Evolutionary conservation across 768 basidiomycete species (phyloP), one percentile per base, ranked within the genome.

Genomic region (Boletellus ananas): DNA sequence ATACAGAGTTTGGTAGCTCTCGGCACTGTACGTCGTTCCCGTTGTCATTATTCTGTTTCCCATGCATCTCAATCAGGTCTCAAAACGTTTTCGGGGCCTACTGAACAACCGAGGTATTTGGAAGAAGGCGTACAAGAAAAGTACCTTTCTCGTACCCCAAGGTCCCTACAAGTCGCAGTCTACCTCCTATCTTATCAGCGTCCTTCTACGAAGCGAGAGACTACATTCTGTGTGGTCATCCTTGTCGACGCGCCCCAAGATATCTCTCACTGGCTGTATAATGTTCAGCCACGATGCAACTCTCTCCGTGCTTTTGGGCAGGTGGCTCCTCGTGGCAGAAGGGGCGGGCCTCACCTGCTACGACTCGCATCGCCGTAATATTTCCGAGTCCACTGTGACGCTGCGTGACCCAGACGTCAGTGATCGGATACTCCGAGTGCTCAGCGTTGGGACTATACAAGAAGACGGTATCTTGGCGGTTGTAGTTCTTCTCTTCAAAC

Each of bases 81-180:
- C 47, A 34, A 49, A 48, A 23, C n/a, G 33, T 2, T 38, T 45
- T 29, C 43, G 17, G 40, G 6, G 23, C 18, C n/a, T 56, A 39
- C 25, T 52, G 34, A 41, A 38, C 33, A 16, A 52, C 21, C 45
- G 40, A 20, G 23, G 46, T 25, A 35, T 57, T 23, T 57, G 56
- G 54, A 25, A 8, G 13, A 48, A 23, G 3, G 7, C 43, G 5
- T 47, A 50, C 16, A 39, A 6, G 33, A 36, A 36, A 40, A 33
- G 21, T 20, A 5, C 21, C 2, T 7, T 42, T 33, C 34, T 43
- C 9, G 20, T 49, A 16, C 45, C 51, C n/a, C 34, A 47, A 6
- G 56, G 56, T 17, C 57, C 56, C 9, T 41, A 43, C 9, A 27
- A 49, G 3, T 58, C 55, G 56, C 55, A 58, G 38, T 41, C 56